Evolutionary conservation across 306 rosid genomes (phyloP), one percentile per base, ranked within the genome.

Genomic region (Prunus mume): DNA sequence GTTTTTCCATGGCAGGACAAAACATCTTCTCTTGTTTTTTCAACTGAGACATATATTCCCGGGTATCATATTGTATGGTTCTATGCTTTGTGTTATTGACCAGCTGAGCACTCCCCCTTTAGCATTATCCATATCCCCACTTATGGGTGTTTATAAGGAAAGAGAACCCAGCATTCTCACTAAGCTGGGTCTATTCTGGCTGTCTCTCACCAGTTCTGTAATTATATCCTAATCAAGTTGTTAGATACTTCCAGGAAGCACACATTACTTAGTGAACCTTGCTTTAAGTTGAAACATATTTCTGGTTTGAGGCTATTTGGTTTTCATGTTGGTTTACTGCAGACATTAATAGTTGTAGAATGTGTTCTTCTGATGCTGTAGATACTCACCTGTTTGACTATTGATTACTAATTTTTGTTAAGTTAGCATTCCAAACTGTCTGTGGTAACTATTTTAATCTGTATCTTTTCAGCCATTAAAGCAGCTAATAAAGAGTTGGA

Each of bases 401-500:
- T 68, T 74, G n/a, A 24, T 52, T 82, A 9, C 28, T 9, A 45
- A 22, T 45, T 27, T 32, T 84, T 32, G 22, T 76, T 54, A 56
- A 25, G 65, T 32, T 46, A 38, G 60, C 32, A 50, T 43, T 70
- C 22, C n/a, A 11, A 51, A 43, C 69, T 43, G 46, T 52, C 32
- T 17, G 9, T 68, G 63, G 43, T 79, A 56, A 84, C 73, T 27
- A 13, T 64, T 34, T 57, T 12, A 11, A 46, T 71, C 70, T 63
- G 60, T 38, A 50, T 69, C 68, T 83, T 71, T 83, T 11, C 96
- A 96, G 99, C 98, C 34, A 83, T 93, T 86, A 92, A 91, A 90
- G 93, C 97, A 45, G 89, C 87, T 81, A 73, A 92, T 6, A 96
- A 92, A 83, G 98, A 92, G 86, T 77, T 82, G 68, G 99, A 96